Evolutionary conservation across 192 early-diverging fungal species (phyloP).

Genomic region (Entrophospora sp.): DNA sequence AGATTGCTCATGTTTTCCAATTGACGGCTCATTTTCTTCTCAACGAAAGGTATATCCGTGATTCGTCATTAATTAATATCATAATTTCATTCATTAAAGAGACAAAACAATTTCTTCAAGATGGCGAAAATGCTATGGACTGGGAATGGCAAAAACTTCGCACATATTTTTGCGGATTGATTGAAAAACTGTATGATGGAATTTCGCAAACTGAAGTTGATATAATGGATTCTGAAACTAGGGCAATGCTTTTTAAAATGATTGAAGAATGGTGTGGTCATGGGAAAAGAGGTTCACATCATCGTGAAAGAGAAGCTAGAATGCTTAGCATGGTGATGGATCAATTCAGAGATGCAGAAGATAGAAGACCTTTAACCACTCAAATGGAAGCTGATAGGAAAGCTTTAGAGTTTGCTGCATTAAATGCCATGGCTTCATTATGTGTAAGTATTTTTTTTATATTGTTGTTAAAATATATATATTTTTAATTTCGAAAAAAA

Average conservation of each 20-base stretch:
- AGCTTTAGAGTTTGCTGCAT: slow-evolving; percentile 64
- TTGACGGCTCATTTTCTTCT: slow-evolving; percentile 59
- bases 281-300: slow-evolving; percentile 47
- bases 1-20: slow-evolving; percentile 63
- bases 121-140: slow-evolving; percentile 67
- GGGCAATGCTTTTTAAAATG: slow-evolving; percentile 67
- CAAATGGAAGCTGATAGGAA: slow-evolving; percentile 73
- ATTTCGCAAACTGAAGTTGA: slow-evolving; percentile 41
- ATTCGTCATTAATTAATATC: slow-evolving; percentile 51
- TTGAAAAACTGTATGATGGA: slow-evolving; percentile 76
- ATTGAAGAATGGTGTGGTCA: slow-evolving; percentile 93
- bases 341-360: slow-evolving; percentile 59
- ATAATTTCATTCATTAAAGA: slow-evolving; percentile 72
- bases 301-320: slow-evolving; percentile 54
- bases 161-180: slow-evolving; percentile 80
- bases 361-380: slow-evolving; percentile 47
- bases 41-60: slow-evolving; percentile 44
- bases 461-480: too few relatives aligned
- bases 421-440: slow-evolving; percentile 85
- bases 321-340: slow-evolving; percentile 65
- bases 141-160: slow-evolving; percentile 85
- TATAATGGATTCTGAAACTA: slow-evolving; percentile 70
- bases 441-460: slow-evolving; percentile 38
- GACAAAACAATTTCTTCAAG: slow-evolving; percentile 65
- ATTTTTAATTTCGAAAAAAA: too few relatives aligned